These are phyloP conservation scores for Fusarium sterilihyphosum DNA, from an alignment of 2,329 filamentous ascomycete species.

Conservation along the genomic window DNA sequence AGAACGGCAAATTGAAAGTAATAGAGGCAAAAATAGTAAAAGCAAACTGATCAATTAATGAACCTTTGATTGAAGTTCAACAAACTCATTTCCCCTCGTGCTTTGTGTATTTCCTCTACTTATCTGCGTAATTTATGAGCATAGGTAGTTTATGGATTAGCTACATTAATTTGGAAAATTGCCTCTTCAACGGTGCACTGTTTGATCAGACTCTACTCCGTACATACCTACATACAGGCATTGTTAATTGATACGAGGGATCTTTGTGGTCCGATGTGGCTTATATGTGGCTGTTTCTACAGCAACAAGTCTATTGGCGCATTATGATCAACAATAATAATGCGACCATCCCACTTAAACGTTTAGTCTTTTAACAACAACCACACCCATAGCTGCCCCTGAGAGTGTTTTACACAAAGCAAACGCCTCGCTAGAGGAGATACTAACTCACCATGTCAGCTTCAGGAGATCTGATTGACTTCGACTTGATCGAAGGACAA, in stretches of 20 bases:
- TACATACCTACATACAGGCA: neutral
- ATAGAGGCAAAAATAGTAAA: conserved; percentile 45
- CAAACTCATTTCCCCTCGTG: too few relatives aligned
- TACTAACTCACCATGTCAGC: conserved; percentile 56
- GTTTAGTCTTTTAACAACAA: conserved; percentile 20
- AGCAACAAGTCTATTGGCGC: conserved; percentile 28
- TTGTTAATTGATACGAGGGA: neutral
- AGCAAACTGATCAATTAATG: conserved; percentile 37
- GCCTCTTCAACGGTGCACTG: neutral
- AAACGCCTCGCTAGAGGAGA: conserved; percentile 28
- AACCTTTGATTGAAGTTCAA: conserved; percentile 36
- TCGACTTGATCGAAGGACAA: conserved; percentile 93
- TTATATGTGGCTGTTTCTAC: conserved; percentile 38
- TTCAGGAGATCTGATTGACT: conserved; percentile 70
- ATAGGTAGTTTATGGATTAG: too few relatives aligned
- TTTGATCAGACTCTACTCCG: neutral
- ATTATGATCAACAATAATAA: conserved; percentile 27
- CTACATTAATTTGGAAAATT: neutral
- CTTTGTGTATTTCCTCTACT: neutral
- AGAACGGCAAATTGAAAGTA: conserved; percentile 41
- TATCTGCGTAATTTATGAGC: neutral
- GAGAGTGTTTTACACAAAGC: conserved; percentile 19
- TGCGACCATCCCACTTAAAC: conserved; percentile 9
- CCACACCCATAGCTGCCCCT: conserved; percentile 11
- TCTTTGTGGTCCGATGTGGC: neutral